Conservation (phyloP, 139 green algal species). For the Diplosphaera chodatii region DNA sequence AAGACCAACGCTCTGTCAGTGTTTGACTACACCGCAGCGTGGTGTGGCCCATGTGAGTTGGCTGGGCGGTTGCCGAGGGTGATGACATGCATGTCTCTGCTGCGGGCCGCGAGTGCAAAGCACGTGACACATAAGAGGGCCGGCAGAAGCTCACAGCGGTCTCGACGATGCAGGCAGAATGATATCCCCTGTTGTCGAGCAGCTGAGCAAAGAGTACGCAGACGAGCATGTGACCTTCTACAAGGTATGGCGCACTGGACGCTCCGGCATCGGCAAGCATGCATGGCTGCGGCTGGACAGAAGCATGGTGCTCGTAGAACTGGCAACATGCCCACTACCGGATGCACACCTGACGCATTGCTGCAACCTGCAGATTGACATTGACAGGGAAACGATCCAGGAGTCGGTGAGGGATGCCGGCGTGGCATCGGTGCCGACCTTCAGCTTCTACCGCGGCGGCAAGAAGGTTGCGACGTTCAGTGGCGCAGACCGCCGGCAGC, state of each 20-base stretch:
- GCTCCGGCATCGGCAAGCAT: no score
- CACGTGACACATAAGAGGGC: no score
- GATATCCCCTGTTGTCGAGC: not conserved
- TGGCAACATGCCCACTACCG: no score
- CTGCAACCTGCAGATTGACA: not conserved
- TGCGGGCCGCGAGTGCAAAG: no score
- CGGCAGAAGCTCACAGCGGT: no score
- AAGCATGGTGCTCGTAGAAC: no score
- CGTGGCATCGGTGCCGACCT: constrained; percentile 28
- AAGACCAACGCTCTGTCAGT: not conserved
- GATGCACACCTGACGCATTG: no score
- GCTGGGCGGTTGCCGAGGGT: no score
- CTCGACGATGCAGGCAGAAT: not conserved
- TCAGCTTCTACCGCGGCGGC: constrained; percentile 28
- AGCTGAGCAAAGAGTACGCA: not conserved
- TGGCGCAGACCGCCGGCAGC: constrained; percentile 28
- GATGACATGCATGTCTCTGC: no score
- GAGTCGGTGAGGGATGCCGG: not conserved
- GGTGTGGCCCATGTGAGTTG: not conserved
- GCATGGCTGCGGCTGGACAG: no score
- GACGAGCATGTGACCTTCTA: not conserved
- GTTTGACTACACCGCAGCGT: not conserved
- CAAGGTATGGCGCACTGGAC: not conserved
- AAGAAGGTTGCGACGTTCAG: constrained; percentile 40
- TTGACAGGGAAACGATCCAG: not conserved